A percentile compares a stretch with the other conserved stretches of the same genome.
These are phyloP conservation scores for Suillus plorans DNA, from an alignment of 768 basidiomycete species.

Conservation along the genomic window DNA sequence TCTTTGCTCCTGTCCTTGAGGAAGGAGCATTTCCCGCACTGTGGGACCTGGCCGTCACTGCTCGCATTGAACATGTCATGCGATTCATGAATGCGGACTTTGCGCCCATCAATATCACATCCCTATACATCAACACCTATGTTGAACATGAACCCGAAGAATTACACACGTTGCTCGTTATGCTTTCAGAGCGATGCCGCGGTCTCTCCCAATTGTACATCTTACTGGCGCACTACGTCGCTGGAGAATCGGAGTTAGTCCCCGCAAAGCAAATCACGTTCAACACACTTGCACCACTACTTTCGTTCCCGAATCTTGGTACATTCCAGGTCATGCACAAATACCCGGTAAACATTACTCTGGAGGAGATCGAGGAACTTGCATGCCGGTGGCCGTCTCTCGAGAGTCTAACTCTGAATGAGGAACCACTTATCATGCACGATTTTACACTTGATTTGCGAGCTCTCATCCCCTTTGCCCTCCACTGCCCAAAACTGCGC, in stretches of 20 bases:
- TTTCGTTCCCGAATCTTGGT: slow-evolving; percentile 28
- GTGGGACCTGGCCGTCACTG: slow-evolving; percentile 50
- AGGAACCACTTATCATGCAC: slow-evolving; percentile 39
- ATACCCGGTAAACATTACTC: slow-evolving; percentile 33
- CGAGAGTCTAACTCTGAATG: slow-evolving; percentile 44
- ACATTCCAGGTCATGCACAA: slow-evolving; percentile 35
- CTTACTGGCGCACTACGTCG: slow-evolving; percentile 29
- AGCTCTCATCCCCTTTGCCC: slow-evolving; percentile 40
- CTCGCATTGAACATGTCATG: slow-evolving; percentile 42
- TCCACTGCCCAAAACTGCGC: slow-evolving; percentile 37
- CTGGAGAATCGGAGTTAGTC: slow-evolving; percentile 14
- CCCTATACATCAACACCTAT: slow-evolving; percentile 53
- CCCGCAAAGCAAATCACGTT: slow-evolving; percentile 33
- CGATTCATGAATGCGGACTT: slow-evolving; percentile 44
- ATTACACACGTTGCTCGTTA: slow-evolving; percentile 43
- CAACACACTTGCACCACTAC: slow-evolving; percentile 36
- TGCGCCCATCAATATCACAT: slow-evolving; percentile 48
- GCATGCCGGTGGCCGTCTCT: slow-evolving; percentile 46
- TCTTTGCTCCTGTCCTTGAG: slow-evolving; percentile 43
- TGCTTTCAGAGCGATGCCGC: slow-evolving; percentile 47
- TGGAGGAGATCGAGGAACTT: slow-evolving; percentile 44
- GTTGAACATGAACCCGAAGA: slow-evolving; percentile 41
- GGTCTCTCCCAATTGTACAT: slow-evolving; percentile 44
- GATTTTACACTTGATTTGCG: slow-evolving; percentile 34
- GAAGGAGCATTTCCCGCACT: slow-evolving; percentile 55